Conservation (phyloP, 73 alveolate genomes). For the Paramecium pentaurelia region DNA sequence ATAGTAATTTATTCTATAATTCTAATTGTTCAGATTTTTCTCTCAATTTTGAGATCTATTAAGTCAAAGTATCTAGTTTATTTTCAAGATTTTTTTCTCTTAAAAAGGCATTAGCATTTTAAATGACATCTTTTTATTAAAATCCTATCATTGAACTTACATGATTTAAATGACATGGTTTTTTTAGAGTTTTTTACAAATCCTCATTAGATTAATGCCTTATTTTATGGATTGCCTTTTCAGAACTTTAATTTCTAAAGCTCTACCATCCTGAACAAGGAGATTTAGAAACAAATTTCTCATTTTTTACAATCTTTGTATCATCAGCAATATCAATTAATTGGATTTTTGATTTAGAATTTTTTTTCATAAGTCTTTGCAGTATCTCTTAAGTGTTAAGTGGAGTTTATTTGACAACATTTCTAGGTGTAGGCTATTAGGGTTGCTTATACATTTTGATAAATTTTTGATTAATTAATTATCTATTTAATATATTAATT, state of each 20-base stretch:
- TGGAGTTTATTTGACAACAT: not conserved
- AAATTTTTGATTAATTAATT: not conserved
- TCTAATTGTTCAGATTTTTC: not conserved
- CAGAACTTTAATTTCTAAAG: not conserved
- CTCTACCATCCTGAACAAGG: slow-evolving; percentile 18
- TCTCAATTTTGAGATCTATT: not conserved
- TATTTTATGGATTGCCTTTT: not conserved
- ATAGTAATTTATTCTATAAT: not conserved
- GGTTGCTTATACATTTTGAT: not conserved
- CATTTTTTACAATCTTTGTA: not conserved
- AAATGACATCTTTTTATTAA: not conserved
- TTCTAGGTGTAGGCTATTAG: not conserved
- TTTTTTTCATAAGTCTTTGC: not conserved
- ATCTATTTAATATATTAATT: not conserved
- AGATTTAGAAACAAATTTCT: not conserved
- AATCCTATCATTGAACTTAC: not conserved
- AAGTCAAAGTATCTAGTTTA: not conserved
- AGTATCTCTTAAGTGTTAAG: not conserved
- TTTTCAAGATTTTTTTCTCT: slow-evolving; percentile 3
- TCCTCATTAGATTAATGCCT: not conserved
- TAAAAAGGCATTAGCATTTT: not conserved
- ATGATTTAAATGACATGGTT: not conserved
- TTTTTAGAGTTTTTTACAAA: not conserved
- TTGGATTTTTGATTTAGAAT: not conserved
- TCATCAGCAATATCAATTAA: not conserved